Conservation (phyloP, 495 filamentous ascomycete species). For the Parathielavia appendiculata region DNA sequence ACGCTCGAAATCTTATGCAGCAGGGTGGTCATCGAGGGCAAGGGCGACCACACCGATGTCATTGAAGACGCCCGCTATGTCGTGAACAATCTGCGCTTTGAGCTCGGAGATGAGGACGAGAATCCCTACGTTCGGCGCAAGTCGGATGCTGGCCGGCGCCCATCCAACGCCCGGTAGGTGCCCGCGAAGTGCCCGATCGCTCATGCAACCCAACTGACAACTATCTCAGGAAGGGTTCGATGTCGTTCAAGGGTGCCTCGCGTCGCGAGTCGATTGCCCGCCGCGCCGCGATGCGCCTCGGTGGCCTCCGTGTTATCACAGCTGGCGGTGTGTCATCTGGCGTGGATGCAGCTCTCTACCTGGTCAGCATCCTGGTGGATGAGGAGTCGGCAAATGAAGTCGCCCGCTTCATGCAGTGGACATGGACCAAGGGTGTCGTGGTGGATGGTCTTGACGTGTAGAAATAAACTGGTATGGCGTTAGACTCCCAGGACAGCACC, state of each 20-base stretch:
- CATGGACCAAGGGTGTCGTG: slow-evolving; percentile 64
- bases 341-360: slow-evolving; percentile 70
- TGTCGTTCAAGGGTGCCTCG: slow-evolving; percentile 60
- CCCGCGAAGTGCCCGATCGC: not conserved
- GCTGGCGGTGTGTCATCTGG: slow-evolving; percentile 70
- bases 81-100: slow-evolving; percentile 74
- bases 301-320: slow-evolving; percentile 70
- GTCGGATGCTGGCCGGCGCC: slow-evolving; percentile 53
- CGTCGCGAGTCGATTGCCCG: slow-evolving; percentile 64
- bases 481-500: slow-evolving; percentile 13
- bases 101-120: slow-evolving; percentile 66
- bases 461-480: slow-evolving; percentile 24
- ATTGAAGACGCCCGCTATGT: slow-evolving; percentile 70
- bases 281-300: slow-evolving; percentile 58
- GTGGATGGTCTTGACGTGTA: slow-evolving; percentile 71
- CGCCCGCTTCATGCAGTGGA: slow-evolving; percentile 62
- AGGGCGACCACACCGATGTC: slow-evolving; percentile 63
- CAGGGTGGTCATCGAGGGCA: slow-evolving; percentile 52
- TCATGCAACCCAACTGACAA: slow-evolving; percentile 7
- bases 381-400: slow-evolving; percentile 64
- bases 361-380: slow-evolving; percentile 67
- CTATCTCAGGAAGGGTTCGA: slow-evolving; percentile 55
- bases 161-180: slow-evolving; percentile 56
- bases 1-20: slow-evolving; percentile 65
- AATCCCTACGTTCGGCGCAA: slow-evolving; percentile 69